Conservation (phyloP, 2,329 filamentous ascomycete genomes). For the Paracoccidioides lutzii region DNA sequence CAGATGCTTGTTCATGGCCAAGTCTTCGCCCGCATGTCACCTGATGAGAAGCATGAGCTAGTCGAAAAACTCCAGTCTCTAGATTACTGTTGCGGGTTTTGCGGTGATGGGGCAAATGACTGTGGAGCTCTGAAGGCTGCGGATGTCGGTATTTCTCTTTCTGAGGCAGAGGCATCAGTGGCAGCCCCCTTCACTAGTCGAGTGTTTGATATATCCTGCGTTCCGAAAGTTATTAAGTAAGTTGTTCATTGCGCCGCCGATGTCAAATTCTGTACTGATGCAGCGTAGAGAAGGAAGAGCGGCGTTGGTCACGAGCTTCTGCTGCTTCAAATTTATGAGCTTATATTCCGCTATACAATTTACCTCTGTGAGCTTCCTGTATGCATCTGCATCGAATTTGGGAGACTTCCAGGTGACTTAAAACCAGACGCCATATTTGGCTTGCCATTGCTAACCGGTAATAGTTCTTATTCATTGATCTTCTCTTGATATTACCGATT, state of each 20-base stretch:
- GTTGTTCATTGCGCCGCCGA: conserved; percentile 10
- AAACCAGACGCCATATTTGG: not conserved
- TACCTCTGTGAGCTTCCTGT: conserved; percentile 90
- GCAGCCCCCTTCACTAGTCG: conserved; percentile 96
- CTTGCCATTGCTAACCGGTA: conserved; percentile 4
- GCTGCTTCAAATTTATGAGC: conserved; percentile 99
- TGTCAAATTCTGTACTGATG: conserved; percentile 10
- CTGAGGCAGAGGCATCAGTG: conserved; percentile 92
- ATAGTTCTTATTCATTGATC: conserved; percentile 84
- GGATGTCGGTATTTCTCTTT: conserved; percentile 92
- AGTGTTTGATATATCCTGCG: conserved; percentile 91
- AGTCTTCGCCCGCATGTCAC: conserved; percentile 96
- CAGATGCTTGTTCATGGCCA: conserved; percentile 84
- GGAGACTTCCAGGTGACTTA: conserved; percentile 71
- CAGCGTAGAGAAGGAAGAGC: conserved; percentile 67
- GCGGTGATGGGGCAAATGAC: conserved; percentile 93
- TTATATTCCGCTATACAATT: conserved; percentile 99
- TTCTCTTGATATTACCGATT: conserved; percentile 83
- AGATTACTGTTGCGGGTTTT: conserved; percentile 91
- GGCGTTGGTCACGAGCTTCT: conserved; percentile 94
- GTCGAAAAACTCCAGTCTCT: conserved; percentile 95
- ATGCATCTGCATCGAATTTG: conserved; percentile 82
- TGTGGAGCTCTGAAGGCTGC: conserved; percentile 94
- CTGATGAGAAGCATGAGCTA: conserved; percentile 94
- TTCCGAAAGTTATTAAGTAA: conserved; percentile 76